Evolutionary conservation across 768 basidiomycete genomes (phyloP), one percentile per base, ranked within the genome.

Genomic region (Tricholomella constricta): DNA sequence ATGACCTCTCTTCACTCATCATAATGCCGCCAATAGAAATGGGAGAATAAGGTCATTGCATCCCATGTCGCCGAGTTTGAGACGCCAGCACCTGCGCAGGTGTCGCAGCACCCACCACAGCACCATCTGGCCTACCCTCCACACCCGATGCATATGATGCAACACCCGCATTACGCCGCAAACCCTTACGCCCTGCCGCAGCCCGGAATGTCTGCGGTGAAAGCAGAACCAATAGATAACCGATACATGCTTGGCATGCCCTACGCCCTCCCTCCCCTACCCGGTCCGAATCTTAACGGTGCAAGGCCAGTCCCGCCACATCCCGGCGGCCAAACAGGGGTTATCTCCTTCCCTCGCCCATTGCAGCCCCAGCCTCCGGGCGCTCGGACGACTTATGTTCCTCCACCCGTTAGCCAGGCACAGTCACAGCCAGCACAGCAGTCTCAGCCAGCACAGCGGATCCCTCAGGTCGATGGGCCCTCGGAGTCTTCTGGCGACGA

Each of bases 1-100:
- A 54, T 51, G 31, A 43, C 40, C 17, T 58, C 45, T 6, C 35
- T 52, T 53, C 51, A 40, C 41, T 37, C 52, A 51, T 54, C 52
- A 56, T 64, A 47, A 37, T 59, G 36, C 36, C 27, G 47, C 48
- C 43, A 48, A 31, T 72, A 98, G 91, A 93, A 92, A 88, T 99
- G 97, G 97, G 90, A 98, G 69, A 80, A 79, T 65, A 97, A 97
- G 69, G 86, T 99, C 44, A 82, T 97, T 34, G 86, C 87, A n/a
- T 95, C 93, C 2, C 86, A 89, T 63, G 96, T 97, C 19, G 97
- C 97, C 46, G 93, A 98, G 61, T 98, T 97, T 68, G 90, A 91
- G 67, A 72, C 82, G 15, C 73, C 73, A 61, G 15, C 72, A 12
- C 67, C 76, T 1, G 61, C 71, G 8, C 73, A 69, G 5, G 73